Evolutionary conservation across 768 basidiomycete genomes (phyloP).

Genomic region (Pulveroboletus ravenelii): DNA sequence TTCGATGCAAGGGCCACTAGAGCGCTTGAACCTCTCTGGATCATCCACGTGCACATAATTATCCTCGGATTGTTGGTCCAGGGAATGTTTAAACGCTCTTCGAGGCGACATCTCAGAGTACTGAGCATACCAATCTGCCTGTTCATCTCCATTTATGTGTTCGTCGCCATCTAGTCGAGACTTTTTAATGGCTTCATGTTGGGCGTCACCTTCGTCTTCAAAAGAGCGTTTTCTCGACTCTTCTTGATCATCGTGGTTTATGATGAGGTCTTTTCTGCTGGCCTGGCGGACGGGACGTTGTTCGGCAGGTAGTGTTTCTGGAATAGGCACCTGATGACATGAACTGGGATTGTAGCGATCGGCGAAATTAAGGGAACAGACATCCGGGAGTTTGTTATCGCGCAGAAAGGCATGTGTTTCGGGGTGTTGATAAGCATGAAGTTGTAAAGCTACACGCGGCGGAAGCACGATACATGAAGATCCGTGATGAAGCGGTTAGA

Average conservation of each 20-base stretch:
- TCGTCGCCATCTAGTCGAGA: constrained; percentile 49
- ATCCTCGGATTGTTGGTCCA: constrained; percentile 40
- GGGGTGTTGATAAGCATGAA: constrained; percentile 17
- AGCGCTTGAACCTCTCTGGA: constrained; percentile 39
- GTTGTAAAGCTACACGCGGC: constrained; percentile 23
- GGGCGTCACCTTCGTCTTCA: constrained; percentile 42
- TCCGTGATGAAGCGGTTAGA: constrained; percentile 25
- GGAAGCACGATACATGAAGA: constrained; percentile 14
- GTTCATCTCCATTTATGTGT: constrained; percentile 45
- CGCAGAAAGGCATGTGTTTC: constrained; percentile 11
- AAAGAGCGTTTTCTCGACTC: constrained; percentile 41
- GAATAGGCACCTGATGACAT: constrained; percentile 7
- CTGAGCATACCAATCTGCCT: constrained; percentile 39
- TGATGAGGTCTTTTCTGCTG: constrained; percentile 29
- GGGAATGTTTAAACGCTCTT: constrained; percentile 49
- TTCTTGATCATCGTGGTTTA: constrained; percentile 20
- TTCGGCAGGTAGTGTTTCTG: constrained; percentile 13
- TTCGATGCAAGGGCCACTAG: constrained; percentile 46
- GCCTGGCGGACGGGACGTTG: constrained; percentile 25
- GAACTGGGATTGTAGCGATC: constrained; percentile 36
- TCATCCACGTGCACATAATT: constrained; percentile 35
- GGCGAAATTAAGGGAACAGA: constrained; percentile 28
- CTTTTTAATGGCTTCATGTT: constrained; percentile 45
- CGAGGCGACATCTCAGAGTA: constrained; percentile 18
- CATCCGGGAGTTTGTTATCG: constrained; percentile 17